These are phyloP conservation scores for Colletotrichum sublineola DNA, from an alignment of 2,329 filamentous ascomycete species.

Conservation along the genomic window DNA sequence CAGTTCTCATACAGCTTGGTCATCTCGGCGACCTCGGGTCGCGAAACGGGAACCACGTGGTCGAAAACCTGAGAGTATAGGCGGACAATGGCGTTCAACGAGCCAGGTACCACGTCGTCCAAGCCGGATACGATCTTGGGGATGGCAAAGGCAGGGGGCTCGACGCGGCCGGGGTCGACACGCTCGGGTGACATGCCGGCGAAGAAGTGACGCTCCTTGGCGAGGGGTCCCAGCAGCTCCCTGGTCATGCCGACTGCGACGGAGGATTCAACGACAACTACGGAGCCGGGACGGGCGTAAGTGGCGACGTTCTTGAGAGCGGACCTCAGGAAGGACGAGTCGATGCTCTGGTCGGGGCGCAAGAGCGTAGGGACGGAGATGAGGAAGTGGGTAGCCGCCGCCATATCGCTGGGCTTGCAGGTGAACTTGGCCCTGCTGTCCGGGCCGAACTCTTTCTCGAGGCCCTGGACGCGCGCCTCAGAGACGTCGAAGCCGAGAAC, in stretches of 20 bases:
- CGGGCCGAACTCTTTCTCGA: constrained; percentile 48
- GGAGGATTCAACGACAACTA: constrained; percentile 66
- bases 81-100: constrained; percentile 57
- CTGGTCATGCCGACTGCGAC: constrained; percentile 69
- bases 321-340: constrained; percentile 60
- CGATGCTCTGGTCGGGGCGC: constrained; percentile 59
- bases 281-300: constrained; percentile 59
- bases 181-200: constrained; percentile 66
- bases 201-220: constrained; percentile 56
- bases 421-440: constrained; percentile 55
- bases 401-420: constrained; percentile 51
- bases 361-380: constrained; percentile 67
- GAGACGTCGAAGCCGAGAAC: constrained; percentile 65
- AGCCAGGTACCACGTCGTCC: constrained; percentile 60
- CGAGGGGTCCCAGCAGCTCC: constrained; percentile 61
- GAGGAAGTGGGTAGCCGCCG: constrained; percentile 63
- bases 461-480: constrained; percentile 51
- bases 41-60: constrained; percentile 61
- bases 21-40: constrained; percentile 69
- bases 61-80: constrained; percentile 64
- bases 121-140: constrained; percentile 68
- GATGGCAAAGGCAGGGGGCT: constrained; percentile 57
- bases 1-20: constrained; percentile 71
- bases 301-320: constrained; percentile 58
- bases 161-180: constrained; percentile 64